Conservation (phyloP, 2,329 filamentous ascomycete species). For the Paecilomyces sp. region DNA sequence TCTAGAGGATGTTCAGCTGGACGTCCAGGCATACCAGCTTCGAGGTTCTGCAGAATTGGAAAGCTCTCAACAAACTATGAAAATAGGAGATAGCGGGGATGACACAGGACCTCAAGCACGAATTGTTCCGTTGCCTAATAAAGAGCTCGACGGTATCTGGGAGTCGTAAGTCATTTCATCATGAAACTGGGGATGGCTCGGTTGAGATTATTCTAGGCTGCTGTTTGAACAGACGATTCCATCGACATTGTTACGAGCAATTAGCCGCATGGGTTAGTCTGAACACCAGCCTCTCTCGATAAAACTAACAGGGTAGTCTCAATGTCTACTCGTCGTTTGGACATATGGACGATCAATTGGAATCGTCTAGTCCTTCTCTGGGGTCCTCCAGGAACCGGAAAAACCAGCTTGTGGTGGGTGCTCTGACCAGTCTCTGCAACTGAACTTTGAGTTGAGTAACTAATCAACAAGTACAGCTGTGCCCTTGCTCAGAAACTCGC, state of each 20-base stretch:
- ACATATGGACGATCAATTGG: constrained; percentile 36
- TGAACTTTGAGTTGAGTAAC: not conserved
- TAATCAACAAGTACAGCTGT: constrained; percentile 17
- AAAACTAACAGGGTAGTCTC: constrained; percentile 12
- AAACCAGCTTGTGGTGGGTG: constrained; percentile 31
- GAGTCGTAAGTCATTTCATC: constrained; percentile 27
- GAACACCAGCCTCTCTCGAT: not conserved
- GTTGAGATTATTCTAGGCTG: constrained; percentile 18
- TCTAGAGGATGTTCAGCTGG: constrained; percentile 28
- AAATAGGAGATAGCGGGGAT: constrained; percentile 10
- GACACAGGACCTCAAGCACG: constrained; percentile 22
- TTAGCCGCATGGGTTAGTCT: constrained; percentile 30
- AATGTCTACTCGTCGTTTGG: constrained; percentile 26
- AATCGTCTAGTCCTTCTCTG: constrained; percentile 50
- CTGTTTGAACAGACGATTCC: constrained; percentile 38
- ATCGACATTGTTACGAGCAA: constrained; percentile 32
- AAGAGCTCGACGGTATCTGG: constrained; percentile 36
- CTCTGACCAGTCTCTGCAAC: not conserved
- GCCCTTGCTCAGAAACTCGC: constrained; percentile 44
- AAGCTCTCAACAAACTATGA: constrained; percentile 13
- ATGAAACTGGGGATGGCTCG: not conserved
- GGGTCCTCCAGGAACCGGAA: constrained; percentile 38
- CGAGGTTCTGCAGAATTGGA: constrained; percentile 15
- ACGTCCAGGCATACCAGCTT: constrained; percentile 37
- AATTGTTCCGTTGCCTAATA: constrained; percentile 29